These are phyloP conservation scores for Ustilago tritici DNA, from an alignment of 1,284 basidiomycete species.

Conservation along the genomic window DNA sequence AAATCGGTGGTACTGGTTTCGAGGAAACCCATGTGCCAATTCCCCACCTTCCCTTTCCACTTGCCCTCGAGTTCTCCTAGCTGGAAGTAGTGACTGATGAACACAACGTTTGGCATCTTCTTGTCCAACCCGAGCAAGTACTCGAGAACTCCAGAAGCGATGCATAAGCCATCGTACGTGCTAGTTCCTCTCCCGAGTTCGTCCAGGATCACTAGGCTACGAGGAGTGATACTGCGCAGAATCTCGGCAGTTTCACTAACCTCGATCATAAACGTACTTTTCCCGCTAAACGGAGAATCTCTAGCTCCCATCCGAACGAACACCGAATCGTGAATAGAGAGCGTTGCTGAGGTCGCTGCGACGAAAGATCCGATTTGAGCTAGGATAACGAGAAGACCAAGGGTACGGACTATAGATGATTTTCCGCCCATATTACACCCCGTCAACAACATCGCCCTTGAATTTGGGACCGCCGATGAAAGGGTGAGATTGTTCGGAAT, in stretches of 20 bases:
- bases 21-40: constrained; percentile 62
- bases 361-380: constrained; percentile 74
- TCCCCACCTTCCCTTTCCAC: constrained; percentile 21
- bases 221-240: constrained; percentile 71
- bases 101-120: constrained; percentile 43
- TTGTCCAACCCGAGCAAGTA: constrained; percentile 28
- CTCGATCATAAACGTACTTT: constrained; percentile 96
- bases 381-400: constrained; percentile 68
- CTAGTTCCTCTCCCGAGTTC: constrained; percentile 59
- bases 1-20: constrained; percentile 13
- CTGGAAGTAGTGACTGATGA: constrained; percentile 65
- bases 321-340: constrained; percentile 85
- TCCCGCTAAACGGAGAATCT: constrained; percentile 84
- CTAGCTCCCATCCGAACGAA: constrained; percentile 86
- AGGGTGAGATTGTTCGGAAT: constrained; percentile 62
- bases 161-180: constrained; percentile 59
- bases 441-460: constrained; percentile 57
- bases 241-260: constrained; percentile 94
- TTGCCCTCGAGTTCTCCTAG: constrained; percentile 38
- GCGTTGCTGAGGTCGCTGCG: constrained; percentile 78
- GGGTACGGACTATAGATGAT: constrained; percentile 73
- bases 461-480: background rate
- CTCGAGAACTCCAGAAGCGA: constrained; percentile 56
- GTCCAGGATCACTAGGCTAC: constrained; percentile 69
- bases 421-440: constrained; percentile 74